phyloP scores from a whole-genome alignment of 495 filamentous ascomycete species.

The Annulohypoxylon maeteangense region DNA sequence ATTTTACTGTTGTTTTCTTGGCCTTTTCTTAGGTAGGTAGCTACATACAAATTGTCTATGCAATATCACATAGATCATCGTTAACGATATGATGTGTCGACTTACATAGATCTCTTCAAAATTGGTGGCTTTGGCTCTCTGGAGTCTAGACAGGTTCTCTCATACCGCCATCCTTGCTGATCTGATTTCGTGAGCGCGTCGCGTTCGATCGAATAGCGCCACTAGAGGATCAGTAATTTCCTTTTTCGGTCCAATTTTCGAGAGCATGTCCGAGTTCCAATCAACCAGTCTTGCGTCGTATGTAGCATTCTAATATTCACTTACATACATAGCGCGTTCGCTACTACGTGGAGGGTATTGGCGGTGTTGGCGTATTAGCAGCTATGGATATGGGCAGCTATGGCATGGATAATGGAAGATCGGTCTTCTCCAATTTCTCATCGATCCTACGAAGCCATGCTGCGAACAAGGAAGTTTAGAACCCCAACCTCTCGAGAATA shows the following conservation, averaged over 20 bases:
- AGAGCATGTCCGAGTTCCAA: slow-evolving; percentile 25
- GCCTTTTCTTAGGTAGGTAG: too few species aligned
- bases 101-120: not conserved
- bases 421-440: slow-evolving; percentile 41
- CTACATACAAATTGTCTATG: not conserved
- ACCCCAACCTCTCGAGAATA: slow-evolving; percentile 38
- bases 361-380: too few species aligned
- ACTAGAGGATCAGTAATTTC: slow-evolving; percentile 28
- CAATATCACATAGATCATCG: not conserved
- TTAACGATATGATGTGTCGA: not conserved
- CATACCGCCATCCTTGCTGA: slow-evolving; percentile 5
- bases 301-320: slow-evolving; percentile 4
- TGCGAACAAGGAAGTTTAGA: slow-evolving; percentile 24
- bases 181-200: slow-evolving; percentile 3
- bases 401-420: slow-evolving; percentile 16
- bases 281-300: not conserved
- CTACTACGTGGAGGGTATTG: slow-evolving; percentile 8
- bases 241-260: slow-evolving; percentile 24
- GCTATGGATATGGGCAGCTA: slow-evolving; percentile 2
- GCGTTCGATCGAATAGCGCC: slow-evolving; percentile 22
- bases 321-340: slow-evolving; percentile 2
- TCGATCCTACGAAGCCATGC: slow-evolving; percentile 36
- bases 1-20: not conserved
- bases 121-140: not conserved
- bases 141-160: not conserved